Conservation (phyloP, 164 flowering plant genomes). For the Nelumbo lutea region DNA sequence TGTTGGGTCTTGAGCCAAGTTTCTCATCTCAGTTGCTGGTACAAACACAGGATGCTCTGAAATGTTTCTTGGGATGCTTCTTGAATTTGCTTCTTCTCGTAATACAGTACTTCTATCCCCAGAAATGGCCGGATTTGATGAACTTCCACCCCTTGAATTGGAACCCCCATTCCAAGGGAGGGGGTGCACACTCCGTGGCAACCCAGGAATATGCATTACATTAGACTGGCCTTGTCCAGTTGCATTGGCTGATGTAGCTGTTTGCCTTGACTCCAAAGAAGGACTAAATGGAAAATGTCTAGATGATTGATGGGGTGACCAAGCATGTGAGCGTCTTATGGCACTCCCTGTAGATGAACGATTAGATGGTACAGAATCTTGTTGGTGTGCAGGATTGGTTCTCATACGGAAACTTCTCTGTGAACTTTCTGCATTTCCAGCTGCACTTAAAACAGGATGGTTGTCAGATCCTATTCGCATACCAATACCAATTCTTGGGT, state of each 20-base stretch:
- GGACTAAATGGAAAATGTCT: conserved; percentile 23
- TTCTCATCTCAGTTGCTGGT: conserved; percentile 40
- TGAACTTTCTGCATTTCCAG: conserved; percentile 28
- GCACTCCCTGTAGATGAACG: conserved; percentile 23
- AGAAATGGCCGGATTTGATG: conserved; percentile 23
- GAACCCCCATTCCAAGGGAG: conserved; percentile 39
- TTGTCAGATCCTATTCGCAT: conserved; percentile 26
- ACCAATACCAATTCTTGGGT: conserved; percentile 35
- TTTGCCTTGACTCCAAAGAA: conserved; percentile 34
- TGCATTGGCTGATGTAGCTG: conserved; percentile 18
- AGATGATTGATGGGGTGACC: conserved; percentile 22
- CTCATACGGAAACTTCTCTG: conserved; percentile 39
- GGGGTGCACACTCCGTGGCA: conserved; percentile 28
- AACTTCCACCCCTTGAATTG: conserved; percentile 36
- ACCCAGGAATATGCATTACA: conserved; percentile 20
- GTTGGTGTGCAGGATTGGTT: conserved; percentile 19
- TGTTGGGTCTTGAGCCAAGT: conserved; percentile 28
- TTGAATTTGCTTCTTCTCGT: conserved; percentile 33
- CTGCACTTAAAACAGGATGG: conserved; percentile 22
- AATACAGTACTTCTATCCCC: conserved; percentile 28
- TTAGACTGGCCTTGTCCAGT: conserved; percentile 26
- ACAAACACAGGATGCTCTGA: conserved; percentile 52
- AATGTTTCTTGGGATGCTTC: conserved; percentile 37
- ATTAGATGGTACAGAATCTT: conserved; percentile 32
- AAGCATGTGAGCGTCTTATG: conserved; percentile 21